Evolutionary conservation across 495 filamentous ascomycete genomes (phyloP), one percentile per base, ranked within the genome.

Genomic region (Saxispiralis lemnorum): DNA sequence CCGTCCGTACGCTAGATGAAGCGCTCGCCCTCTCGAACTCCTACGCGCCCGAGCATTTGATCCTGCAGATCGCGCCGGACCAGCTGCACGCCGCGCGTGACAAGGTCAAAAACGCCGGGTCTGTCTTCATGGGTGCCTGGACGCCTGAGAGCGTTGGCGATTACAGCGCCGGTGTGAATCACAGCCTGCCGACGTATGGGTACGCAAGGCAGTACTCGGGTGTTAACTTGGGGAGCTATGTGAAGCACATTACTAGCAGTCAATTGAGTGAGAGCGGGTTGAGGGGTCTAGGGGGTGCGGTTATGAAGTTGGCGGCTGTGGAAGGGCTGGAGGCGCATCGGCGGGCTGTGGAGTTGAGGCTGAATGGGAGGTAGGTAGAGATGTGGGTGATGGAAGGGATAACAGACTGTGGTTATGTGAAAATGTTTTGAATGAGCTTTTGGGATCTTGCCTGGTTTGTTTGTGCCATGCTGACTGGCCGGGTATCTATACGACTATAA

Each of bases 131-230:
- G 40, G 89, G 89, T 2, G 68, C 76, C 42, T 97, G 89, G 89
- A 95, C 89, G 1, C 89, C 89, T 0, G 89, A 97, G 64, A 86
- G 79, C 52, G 89, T 97, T 13, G 89, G 89, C 17, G 89, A 97
- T 59, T 97, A 97, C 63, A 93, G 83, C 39, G 89, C 92, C 15
- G 89, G 89, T 52, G 87, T 95, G 9, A 97, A 97, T 63, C 89
- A 97, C 64, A 88, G 83, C 31, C 63, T 97, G 51, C 89, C 89
- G 48, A 97, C 89, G 15, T 96, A 94, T 56, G 89, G 89, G 31
- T 97, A 92, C 51, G 89, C 89, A 36, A 92, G 87, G 62, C 89
- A 97, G 56, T 97, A 97, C 63, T 94, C 86, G 2, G 89, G 89
- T 33, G 89, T 97, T 48, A 97, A 93, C 59, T 75, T 97, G 1